Base-by-base conservation (phyloP, 2,329 filamentous ascomycete genomes). In the Colletotrichum kahawae region DNA sequence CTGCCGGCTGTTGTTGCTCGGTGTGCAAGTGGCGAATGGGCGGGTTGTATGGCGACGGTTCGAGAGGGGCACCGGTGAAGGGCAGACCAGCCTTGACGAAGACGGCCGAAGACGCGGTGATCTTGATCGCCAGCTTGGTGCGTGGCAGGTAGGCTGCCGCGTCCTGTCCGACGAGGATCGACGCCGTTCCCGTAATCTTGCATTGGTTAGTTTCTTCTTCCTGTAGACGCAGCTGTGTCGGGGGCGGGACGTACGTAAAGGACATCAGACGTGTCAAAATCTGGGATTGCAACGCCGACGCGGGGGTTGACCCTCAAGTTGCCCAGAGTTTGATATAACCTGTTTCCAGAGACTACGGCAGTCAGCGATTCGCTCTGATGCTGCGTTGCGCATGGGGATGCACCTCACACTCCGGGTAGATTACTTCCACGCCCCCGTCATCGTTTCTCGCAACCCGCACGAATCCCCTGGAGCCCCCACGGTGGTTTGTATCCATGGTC, bases 401-500 rank as follows among this genome's bases (percentile, higher is more conserved):
- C 36, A 10, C 82, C 84, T 83, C 77, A 84, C 84, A 97, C 81
- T 98, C 95, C 1, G 95, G 95, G 83, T 95, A 98, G 4, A 93
- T 87, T 16, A 97, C 82, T 4, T 90, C 87, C 2, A 87, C 78
- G 0, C 82, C 80, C 5, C 78, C 83, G 1, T 85, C 85, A 29
- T 87, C 83, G 71, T 94, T 92, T 24, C 88, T 90, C 2, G 92
- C 82, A 10, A 96, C 87, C 29, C 95, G 90, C 24, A 96, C 85
- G 80, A 98, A 96, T 0, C 95, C 95, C 1, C 88, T 87, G 2
- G 92, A 88, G 0, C 95, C 95, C 48, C 95, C 95, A 7, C 95
- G 91, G 79, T 95, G 91, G 80, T 97, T 98, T 8, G 93, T 94
- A 82, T 97, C 95, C 95, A 97, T 97, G 70, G 92, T 91, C 16